phyloP scores from a whole-genome alignment of 306 rosid species.

The Cotoneaster glaucophyllus region DNA sequence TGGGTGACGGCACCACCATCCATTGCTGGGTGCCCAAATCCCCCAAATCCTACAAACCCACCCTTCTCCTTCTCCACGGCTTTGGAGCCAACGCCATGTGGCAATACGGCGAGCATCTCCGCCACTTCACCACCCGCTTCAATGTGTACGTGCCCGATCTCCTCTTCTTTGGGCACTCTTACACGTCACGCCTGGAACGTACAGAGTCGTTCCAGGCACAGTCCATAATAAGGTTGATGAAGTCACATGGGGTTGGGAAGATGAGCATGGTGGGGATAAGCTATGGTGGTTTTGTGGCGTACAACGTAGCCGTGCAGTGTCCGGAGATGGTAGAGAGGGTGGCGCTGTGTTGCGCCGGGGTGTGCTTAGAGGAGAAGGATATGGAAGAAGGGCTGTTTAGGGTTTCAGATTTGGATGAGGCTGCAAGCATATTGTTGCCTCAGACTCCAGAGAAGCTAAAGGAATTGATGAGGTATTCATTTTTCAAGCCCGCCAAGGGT shows the following conservation, averaged over 20 bases:
- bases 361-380: conserved; percentile 64
- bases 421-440: conserved; percentile 54
- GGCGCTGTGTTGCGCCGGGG: conserved; percentile 62
- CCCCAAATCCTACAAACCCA: conserved; percentile 31
- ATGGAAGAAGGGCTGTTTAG: conserved; percentile 47
- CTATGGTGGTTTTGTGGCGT: conserved; percentile 74
- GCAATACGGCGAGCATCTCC: conserved; percentile 59
- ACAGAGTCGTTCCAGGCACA: conserved; percentile 53
- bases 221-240: conserved; percentile 46
- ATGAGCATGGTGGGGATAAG: conserved; percentile 66
- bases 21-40: conserved; percentile 68
- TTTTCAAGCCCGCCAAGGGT: conserved; percentile 44
- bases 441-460: conserved; percentile 60
- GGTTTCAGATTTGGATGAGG: conserved; percentile 56
- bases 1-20: conserved; percentile 61
- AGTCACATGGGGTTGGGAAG: conserved; percentile 30
- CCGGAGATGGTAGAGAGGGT: conserved; percentile 52
- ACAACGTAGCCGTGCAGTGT: conserved; percentile 50
- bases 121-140: conserved; percentile 30
- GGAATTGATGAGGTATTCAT: conserved; percentile 50
- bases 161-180: conserved; percentile 64
- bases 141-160: conserved; percentile 77
- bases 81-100: conserved; percentile 85
- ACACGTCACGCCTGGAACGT: conserved; percentile 41
- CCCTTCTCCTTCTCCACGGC: conserved; percentile 58